Base-by-base conservation (phyloP, 192 early-diverging fungal species). In the Irineochytrium annulatum region DNA sequence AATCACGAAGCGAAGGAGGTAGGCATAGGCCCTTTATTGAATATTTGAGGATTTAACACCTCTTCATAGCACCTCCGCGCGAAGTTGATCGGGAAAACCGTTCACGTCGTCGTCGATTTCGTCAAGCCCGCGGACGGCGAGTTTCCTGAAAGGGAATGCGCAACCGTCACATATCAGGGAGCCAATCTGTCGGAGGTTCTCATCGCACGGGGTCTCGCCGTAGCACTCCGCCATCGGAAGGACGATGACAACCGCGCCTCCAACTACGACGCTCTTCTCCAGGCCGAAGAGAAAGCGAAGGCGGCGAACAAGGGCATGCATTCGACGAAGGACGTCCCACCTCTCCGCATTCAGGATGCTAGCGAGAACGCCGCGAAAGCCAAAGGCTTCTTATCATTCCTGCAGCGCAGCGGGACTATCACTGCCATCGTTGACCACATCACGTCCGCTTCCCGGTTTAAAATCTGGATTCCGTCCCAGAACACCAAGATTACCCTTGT, bases 371-470 rank as follows among this genome's bases (percentile, higher is more conserved):
- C 83, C 27, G 71, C 82, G 17, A 90, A 92, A 57, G 92, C 96
- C 17, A 86, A 88, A 29, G 86, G 89, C 71, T 93, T 94, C 64
- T 70, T 99, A 34, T 71, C 89, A 13, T 86, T 82, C 55, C 82
- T 93, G 63, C 89, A 94, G 72, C 86, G 92, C 34, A 71, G 77
- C n/a, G 90, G 88, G 26, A 70, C 44, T 32, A 68, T 91, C 16
- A 59, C 70, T n/a, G 93, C 84, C 46, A 81, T 99, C 2, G 91
- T 97, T 39, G 96, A 99, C 5, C 86, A 87, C 61, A 87, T 92
- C 27, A 76, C 82, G 26, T 87, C 81, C 63, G 93, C 91, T 4
- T 89, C 88, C 5, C 87, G 96, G 13, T 86, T 95, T 65, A 83
- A 86, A 43, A 62, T 97, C 16, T 82, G 80, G 56, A 77, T 96